These are phyloP conservation scores for Canavalia ensiformis DNA, from an alignment of 306 rosid genomes.

Conservation along the genomic window DNA sequence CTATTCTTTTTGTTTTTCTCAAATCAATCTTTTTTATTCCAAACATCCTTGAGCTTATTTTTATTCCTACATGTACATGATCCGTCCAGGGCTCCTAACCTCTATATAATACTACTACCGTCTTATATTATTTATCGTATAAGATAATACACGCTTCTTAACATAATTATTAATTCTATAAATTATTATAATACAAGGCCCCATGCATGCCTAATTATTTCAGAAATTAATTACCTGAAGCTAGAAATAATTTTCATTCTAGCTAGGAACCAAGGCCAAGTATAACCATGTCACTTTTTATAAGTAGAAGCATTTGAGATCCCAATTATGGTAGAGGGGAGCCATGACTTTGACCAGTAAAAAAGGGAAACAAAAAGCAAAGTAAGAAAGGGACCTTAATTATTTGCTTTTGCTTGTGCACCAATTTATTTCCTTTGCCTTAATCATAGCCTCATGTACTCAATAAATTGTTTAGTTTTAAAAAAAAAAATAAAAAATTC, in stretches of 20 bases:
- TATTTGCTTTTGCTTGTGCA: constrained; percentile 55
- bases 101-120: no score
- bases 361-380: constrained; percentile 49
- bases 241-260: constrained; percentile 6
- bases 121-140: no score
- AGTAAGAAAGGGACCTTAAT: constrained; percentile 41
- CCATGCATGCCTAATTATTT: constrained; percentile 32
- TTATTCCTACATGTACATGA: no score
- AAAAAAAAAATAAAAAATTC: neutral
- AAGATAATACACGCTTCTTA: no score
- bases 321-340: constrained; percentile 46
- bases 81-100: no score
- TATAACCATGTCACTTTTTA: constrained; percentile 26
- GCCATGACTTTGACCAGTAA: constrained; percentile 53
- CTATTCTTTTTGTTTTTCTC: no score
- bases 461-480: constrained; percentile 35
- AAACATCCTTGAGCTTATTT: no score
- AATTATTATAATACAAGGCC: no score
- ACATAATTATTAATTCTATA: no score
- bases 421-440: constrained; percentile 53
- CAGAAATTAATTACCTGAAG: constrained; percentile 1
- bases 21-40: no score
- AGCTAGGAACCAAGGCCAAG: constrained; percentile 25
- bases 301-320: constrained; percentile 49
- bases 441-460: constrained; percentile 50